Base-by-base conservation (phyloP, 805 yeast species). In the Soucietia sequanensis region DNA sequence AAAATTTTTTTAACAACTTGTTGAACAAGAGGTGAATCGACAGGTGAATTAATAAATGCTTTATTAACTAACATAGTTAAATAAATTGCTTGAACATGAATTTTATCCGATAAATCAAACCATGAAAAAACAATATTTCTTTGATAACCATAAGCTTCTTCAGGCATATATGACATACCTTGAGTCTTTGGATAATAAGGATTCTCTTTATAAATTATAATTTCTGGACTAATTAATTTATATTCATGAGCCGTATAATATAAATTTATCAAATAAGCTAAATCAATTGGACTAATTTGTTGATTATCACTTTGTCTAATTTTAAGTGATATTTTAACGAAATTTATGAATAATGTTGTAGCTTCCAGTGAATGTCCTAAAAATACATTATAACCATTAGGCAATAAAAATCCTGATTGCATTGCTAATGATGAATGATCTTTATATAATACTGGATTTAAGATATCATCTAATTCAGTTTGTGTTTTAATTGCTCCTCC, bases 71-170 rank as follows among this genome's bases (percentile, higher is more conserved):
- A 46, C 18, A 68, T 37, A 7, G 62, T 40, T 38, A 72, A 27
- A 37, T 60, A 43, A 25, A 61, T 48, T 24, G 66, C 58, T 42
- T 61, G 35, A 20, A 62, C 57, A 37, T 57, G 65, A 0, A 66
- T 50, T 34, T 72, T 74, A 34, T 76, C 77, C 3, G 73, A 54
- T 3, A 70, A 53, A 46, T 77, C 81, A 58, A 59, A 65, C 81
- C 81, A 76, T 20, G 58, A 50, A 33, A 56, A 46, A 12, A 54
- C 48, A 5, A 46, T 31, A 3, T 40, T 41, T 14, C 44, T 39
- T 7, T 22, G 32, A 20, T 43, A 41, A 11, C 49, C 49, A 33
- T 40, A 45, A 3, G 44, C 37, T 30, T 43, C 50, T 8, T 23
- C 24, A n/a, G 50, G 50, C 7, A 46, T 30, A 23, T 30, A 42